Base-by-base conservation (phyloP, 2,329 filamentous ascomycete species). In the Clonostachys chloroleuca region DNA sequence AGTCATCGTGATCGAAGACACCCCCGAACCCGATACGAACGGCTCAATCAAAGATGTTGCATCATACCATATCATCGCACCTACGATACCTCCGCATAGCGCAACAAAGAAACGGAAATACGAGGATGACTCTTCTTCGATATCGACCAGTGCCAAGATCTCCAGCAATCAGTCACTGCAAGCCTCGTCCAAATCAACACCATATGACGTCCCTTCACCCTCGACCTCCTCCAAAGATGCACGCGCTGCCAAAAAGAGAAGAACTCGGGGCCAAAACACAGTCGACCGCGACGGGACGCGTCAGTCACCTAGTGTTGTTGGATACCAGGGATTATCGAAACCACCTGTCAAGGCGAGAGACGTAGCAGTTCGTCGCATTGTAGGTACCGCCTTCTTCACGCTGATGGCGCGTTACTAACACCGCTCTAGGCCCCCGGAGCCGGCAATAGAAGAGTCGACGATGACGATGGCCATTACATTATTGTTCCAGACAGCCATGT, bases 391-490 rank as follows among this genome's bases (percentile, higher is more conserved):
- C 9, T 10, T 30, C 9, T 30, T 30, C 24, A 10, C 24, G 24
- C 10, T 30, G 8, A 30, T 30, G 9, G 24, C 24, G 24, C 24
- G 24, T 30, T 9, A 10, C 9, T 30, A 30, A 30, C 24, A 30
- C 24, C 24, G 3, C 40, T 34, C 36, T 33, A 64, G 61, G 58
- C 62, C 43, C 60, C 62, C 37, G 69, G 73, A 43, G 73, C 72
- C 49, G 79, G 78, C 52, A 73, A 83, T 54, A 76, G 84, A 56
- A 94, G 95, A 63, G 86, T 94, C 41, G 94, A 99, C 59, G 94
- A 99, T 55, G 91, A 96, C 42, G 94, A 99, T 58, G 94, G 94
- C 6, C 94, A 99, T 67, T 99, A 96, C 63, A 90, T 97, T 56
- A 92, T 99, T 18, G 84, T 88, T 2, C 87, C 92, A 33, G 89